Evolutionary conservation across 2,329 filamentous ascomycete species (phyloP).

Genomic region (Fusarium setosum): DNA sequence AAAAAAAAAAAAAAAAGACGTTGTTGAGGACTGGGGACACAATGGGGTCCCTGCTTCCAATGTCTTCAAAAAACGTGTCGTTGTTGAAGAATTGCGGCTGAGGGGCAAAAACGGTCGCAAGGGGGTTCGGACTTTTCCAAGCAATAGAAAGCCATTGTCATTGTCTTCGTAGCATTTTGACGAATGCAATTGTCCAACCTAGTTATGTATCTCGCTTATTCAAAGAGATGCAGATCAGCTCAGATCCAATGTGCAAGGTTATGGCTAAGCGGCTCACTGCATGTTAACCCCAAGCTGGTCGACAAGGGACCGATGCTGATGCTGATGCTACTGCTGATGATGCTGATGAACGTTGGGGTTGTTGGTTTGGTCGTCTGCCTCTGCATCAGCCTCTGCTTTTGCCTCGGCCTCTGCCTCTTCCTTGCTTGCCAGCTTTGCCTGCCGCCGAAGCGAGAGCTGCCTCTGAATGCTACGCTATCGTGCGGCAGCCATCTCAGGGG

Average conservation of each 20-base stretch:
- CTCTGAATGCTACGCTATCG: constrained; percentile 27
- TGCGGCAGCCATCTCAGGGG: constrained; percentile 33
- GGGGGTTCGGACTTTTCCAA: not conserved
- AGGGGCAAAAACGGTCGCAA: constrained; percentile 2
- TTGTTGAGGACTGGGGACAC: constrained; percentile 24
- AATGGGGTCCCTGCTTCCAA: constrained; percentile 25
- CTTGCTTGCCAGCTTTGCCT: constrained; percentile 21
- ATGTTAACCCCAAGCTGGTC: not conserved
- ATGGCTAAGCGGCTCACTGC: constrained; percentile 15
- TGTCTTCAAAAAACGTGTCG: constrained; percentile 35
- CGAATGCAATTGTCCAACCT: constrained; percentile 16
- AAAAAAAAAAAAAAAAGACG: constrained; percentile 7
- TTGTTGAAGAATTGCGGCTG: constrained; percentile 22
- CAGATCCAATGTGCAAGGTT: constrained; percentile 9
- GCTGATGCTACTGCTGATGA: constrained; percentile 12
- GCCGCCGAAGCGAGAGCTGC: constrained; percentile 27
- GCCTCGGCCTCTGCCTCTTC: not conserved
- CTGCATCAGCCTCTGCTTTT: not conserved
- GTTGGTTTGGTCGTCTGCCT: constrained; percentile 4
- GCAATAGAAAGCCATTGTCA: not conserved
- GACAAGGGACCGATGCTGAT: constrained; percentile 10
- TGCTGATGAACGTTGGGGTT: constrained; percentile 11
- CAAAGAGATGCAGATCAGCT: constrained; percentile 4
- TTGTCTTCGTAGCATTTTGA: constrained; percentile 3
- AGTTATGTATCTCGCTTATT: constrained; percentile 10